A percentile compares a stretch with the other conserved stretches of the same genome.
phyloP scores from a whole-genome alignment of 345 rosid genomes.

The Ceriops tagal region DNA sequence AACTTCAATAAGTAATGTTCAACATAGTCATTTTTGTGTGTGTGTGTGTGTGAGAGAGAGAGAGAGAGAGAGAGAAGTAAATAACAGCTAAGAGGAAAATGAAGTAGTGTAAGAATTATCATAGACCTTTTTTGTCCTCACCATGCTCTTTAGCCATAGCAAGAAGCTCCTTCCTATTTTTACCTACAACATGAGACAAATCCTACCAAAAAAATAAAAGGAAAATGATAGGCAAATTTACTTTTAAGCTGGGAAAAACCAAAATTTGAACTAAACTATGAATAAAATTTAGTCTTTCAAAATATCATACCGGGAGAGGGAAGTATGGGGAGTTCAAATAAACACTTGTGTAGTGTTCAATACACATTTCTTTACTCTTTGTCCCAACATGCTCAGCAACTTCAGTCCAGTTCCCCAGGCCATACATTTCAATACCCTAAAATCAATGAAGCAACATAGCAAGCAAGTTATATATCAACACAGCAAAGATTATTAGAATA shows the following conservation, averaged over 20 bases:
- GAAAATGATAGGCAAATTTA: conserved; percentile 3
- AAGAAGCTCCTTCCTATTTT: conserved; percentile 88
- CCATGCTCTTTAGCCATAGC: conserved; percentile 92
- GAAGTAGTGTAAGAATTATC: background rate
- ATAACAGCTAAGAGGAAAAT: background rate
- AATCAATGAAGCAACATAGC: conserved; percentile 11
- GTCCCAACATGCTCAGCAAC: conserved; percentile 98
- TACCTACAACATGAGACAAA: conserved; percentile 92
- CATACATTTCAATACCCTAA: conserved; percentile 98
- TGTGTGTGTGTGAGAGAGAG: background rate
- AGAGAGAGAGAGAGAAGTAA: conserved; percentile 5
- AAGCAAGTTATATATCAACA: background rate
- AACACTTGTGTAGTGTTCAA: conserved; percentile 65
- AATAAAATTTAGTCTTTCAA: conserved; percentile 14
- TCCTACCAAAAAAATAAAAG: conserved; percentile 51
- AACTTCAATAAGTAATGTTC: background rate
- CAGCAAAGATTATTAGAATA: background rate
- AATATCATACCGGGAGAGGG: conserved; percentile 76
- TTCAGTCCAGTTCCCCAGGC: conserved; percentile 94
- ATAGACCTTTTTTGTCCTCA: conserved; percentile 84
- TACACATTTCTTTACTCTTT: conserved; percentile 83
- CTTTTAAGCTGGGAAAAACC: background rate
- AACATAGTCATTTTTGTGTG: background rate
- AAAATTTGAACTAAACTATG: background rate
- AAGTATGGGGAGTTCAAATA: conserved; percentile 81